phyloP scores from a whole-genome alignment of 495 filamentous ascomycete genomes.

The Aspergillus funiculosus region DNA sequence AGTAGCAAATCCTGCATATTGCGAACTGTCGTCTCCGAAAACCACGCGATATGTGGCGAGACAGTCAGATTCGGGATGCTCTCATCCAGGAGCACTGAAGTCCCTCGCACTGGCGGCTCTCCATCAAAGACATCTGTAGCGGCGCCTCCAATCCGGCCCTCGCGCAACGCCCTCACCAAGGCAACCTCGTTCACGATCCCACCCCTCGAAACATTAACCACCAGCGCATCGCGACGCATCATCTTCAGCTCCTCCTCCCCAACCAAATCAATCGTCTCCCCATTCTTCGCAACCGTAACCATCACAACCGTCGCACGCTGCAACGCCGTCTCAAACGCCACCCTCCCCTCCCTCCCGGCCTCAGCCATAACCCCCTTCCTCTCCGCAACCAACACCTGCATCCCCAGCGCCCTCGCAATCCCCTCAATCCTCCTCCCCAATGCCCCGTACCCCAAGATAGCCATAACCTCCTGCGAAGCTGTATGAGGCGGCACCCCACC shows the following conservation, averaged over 20 bases:
- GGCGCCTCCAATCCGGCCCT: conserved; percentile 44
- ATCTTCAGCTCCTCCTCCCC: conserved; percentile 39
- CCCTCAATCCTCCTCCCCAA: conserved; percentile 40
- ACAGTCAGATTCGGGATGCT: conserved; percentile 32
- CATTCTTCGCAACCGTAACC: conserved; percentile 38
- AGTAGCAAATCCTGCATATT: conserved; percentile 25
- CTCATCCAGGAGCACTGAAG: conserved; percentile 21
- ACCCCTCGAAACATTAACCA: conserved; percentile 54
- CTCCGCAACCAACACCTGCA: conserved; percentile 48
- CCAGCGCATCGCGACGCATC: conserved; percentile 43
- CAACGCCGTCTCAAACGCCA: conserved; percentile 41
- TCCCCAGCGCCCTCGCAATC: conserved; percentile 36
- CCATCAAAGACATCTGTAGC: conserved; percentile 49
- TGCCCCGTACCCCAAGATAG: conserved; percentile 49
- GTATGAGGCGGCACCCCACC: conserved; percentile 2
- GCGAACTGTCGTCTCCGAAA: conserved; percentile 28
- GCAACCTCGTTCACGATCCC: conserved; percentile 53
- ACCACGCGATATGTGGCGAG: conserved; percentile 41
- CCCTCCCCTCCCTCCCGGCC: conserved; percentile 28
- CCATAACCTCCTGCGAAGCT: conserved; percentile 37
- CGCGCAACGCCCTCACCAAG: conserved; percentile 39
- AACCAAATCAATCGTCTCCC: conserved; percentile 43
- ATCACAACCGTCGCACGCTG: conserved; percentile 40
- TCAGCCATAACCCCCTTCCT: conserved; percentile 32
- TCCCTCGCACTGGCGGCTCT: conserved; percentile 42